A percentile compares a stretch with the other conserved stretches of the same genome.
Conservation (phyloP, 345 rosid genomes). For the Aquilaria yunnanensis region DNA sequence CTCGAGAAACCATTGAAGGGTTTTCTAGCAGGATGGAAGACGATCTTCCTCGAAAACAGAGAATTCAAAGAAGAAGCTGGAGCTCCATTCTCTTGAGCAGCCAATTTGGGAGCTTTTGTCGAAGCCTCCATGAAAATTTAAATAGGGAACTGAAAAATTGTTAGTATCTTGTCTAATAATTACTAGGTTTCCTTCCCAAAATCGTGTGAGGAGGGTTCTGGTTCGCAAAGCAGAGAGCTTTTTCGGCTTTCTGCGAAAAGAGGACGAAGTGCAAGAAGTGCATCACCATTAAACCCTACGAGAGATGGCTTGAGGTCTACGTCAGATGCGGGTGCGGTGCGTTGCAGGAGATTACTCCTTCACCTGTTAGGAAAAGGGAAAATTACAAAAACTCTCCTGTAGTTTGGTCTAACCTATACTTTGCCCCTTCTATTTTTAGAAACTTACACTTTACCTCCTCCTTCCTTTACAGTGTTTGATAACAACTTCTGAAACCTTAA, state of each 20-base stretch:
- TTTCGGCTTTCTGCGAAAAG: constrained; percentile 41
- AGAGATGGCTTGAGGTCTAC: background rate
- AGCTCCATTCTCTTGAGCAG: constrained; percentile 26
- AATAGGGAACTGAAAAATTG: background rate
- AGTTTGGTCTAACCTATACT: too few relatives aligned
- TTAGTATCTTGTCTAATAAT: background rate
- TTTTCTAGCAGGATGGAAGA: constrained; percentile 64
- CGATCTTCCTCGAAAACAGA: constrained; percentile 35
- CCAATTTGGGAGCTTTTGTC: constrained; percentile 13
- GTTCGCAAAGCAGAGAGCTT: constrained; percentile 21
- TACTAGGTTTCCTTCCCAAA: background rate
- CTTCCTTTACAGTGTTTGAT: too few relatives aligned
- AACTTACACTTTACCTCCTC: too few relatives aligned
- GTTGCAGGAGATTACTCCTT: constrained; percentile 1
- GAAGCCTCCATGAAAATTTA: constrained; percentile 21
- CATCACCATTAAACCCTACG: constrained; percentile 61
- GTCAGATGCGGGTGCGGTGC: constrained; percentile 4
- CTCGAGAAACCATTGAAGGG: constrained; percentile 34
- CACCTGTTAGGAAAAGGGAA: too few relatives aligned
- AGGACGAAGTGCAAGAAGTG: constrained; percentile 1
- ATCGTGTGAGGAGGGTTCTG: constrained; percentile 3
- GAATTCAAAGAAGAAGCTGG: constrained; percentile 19
- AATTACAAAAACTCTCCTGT: too few relatives aligned
- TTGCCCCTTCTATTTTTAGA: too few relatives aligned
- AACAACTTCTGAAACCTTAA: too few relatives aligned